A percentile compares a stretch with the other conserved stretches of the same genome.
phyloP scores from a whole-genome alignment of 306 rosid genomes.

The Sindora glabra region DNA sequence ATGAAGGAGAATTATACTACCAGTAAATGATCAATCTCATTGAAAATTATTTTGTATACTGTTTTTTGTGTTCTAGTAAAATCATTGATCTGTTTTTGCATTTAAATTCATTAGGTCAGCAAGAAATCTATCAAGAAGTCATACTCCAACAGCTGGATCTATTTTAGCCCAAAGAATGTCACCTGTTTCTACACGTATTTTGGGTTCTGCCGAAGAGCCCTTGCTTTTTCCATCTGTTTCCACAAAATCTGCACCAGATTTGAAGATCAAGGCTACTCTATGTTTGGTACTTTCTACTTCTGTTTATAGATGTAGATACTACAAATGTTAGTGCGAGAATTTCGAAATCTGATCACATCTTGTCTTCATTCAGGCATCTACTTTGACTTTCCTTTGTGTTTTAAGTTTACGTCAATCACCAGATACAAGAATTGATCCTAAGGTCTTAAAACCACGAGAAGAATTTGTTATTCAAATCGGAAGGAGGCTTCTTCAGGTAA shows the following conservation, averaged over 20 bases:
- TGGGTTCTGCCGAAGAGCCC: slow-evolving; percentile 38
- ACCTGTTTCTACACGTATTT: slow-evolving; percentile 14
- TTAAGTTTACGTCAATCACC: slow-evolving; percentile 35
- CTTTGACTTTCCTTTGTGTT: slow-evolving; percentile 49
- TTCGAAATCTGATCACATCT: slow-evolving; percentile 6
- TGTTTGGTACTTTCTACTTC: slow-evolving; percentile 44
- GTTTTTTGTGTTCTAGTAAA: slow-evolving; percentile 1
- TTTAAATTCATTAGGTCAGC: slow-evolving; percentile 58
- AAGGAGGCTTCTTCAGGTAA: slow-evolving; percentile 74
- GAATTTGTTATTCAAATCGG: slow-evolving; percentile 61
- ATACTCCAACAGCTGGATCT: slow-evolving; percentile 61
- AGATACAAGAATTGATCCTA: slow-evolving; percentile 18
- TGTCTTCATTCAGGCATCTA: slow-evolving; percentile 42
- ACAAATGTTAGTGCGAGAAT: neutral
- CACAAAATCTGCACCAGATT: slow-evolving; percentile 35
- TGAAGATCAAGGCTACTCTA: slow-evolving; percentile 42
- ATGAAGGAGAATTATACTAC: slow-evolving; percentile 51
- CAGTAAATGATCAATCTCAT: slow-evolving; percentile 39
- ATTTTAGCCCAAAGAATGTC: slow-evolving; percentile 41
- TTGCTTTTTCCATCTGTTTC: slow-evolving; percentile 44
- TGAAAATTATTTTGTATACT: neutral
- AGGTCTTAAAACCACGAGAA: slow-evolving; percentile 28
- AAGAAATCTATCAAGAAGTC: slow-evolving; percentile 64
- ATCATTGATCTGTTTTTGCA: slow-evolving; percentile 13
- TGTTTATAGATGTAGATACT: neutral